A percentile compares a stretch with the other conserved stretches of the same genome.
Evolutionary conservation across 106 monocot species (phyloP).

Genomic region (Dendrobium officinale): DNA sequence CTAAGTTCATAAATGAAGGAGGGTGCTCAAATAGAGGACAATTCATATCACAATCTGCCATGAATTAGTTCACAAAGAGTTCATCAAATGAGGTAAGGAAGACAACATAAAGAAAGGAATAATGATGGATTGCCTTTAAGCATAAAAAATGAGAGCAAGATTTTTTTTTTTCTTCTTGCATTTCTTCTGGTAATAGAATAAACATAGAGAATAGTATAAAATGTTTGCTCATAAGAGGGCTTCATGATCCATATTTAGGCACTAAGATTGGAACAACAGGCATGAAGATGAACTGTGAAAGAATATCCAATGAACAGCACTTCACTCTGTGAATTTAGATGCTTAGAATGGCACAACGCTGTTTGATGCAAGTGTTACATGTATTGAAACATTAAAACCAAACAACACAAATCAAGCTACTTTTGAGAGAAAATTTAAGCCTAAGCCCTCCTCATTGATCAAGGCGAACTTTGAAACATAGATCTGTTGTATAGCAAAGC

Average conservation of each 20-base stretch:
- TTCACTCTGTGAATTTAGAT: not conserved
- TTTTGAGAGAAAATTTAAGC: not conserved
- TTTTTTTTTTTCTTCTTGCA: not conserved
- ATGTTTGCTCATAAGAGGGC: not conserved
- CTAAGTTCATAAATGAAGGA: not conserved
- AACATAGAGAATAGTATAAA: not conserved
- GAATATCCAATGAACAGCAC: not conserved
- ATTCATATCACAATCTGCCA: not conserved
- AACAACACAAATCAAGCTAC: not conserved
- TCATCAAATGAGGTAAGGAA: not conserved
- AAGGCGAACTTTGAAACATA: not conserved
- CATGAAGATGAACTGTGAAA: not conserved
- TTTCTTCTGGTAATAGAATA: not conserved
- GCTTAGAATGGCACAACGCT: not conserved
- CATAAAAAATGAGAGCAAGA: not conserved
- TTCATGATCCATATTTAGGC: not conserved
- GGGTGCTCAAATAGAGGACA: not conserved
- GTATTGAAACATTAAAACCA: not conserved
- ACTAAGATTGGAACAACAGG: not conserved
- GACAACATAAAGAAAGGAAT: not conserved
- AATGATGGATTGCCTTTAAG: not conserved
- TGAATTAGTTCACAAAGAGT: not conserved
- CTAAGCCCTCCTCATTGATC: not conserved
- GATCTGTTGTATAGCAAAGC: not conserved
- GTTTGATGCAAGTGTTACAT: not conserved